Evolutionary conservation across 352 stramenopile species (phyloP), one percentile per base, ranked within the genome.

Genomic region (Globisporangium splendens): DNA sequence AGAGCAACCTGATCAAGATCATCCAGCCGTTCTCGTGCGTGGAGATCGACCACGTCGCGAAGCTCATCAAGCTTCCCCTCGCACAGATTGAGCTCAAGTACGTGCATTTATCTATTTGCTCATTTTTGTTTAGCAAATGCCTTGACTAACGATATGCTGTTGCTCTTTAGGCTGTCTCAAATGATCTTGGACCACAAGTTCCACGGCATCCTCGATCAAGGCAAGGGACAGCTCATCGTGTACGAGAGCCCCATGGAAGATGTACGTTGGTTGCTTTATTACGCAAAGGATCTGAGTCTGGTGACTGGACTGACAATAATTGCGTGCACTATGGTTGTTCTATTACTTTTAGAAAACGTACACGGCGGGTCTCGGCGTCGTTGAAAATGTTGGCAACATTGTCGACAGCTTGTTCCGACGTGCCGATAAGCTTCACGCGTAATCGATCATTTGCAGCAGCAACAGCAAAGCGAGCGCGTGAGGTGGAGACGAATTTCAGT

Each of bases 181-280:
- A 99, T 99, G 97, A 99, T 99, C 67, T 73, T 99, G 62, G 97
- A 99, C 81, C 96, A 97, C 65, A 99, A 99, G 71, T 97, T 99
- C 70, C 87, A 96, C 56, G 98, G 96, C 46, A 99, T 99, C 68
- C 78, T 99, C 63, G 97, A 99, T 85, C 97, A 99, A 73, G 97
- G 97, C 54, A 98, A 98, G 69, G 98, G 98, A 28, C 96, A 99
- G 66, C 79, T 99, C n/a, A 97, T 99, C 50, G 91, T 99, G 50
- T 99, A 99, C 74, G 95, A 99, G 62, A 93, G 89, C 58, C 72
- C 78, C 8, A 76, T 86, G 24, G 93, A 96, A 70, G 96, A 99
- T 75, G 80, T 95, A 75, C 78, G 88, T 72, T 50, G 42, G n/a
- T 54, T 12, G 56, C 59, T 38, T n/a, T 31, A 31, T 31, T 31